Evolutionary conservation across 1,139 yeast species (phyloP), one percentile per base, ranked within the genome.

Genomic region (Pichia norvegensis): DNA sequence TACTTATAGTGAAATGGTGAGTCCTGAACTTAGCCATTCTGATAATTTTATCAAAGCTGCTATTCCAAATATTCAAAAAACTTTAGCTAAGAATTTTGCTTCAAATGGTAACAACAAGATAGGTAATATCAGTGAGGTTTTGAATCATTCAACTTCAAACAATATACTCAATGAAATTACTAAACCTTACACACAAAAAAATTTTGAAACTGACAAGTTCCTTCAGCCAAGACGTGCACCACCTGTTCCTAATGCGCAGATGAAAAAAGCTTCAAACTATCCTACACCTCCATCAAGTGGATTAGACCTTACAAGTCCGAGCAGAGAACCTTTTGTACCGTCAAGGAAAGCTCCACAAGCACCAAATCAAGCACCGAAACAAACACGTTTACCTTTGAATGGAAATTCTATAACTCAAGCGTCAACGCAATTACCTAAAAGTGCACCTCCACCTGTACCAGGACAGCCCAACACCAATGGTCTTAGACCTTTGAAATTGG

Each of bases 211-310:
- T 16, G 53, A 58, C 8, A 69, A 66, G 38, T 69, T 73, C 47
- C 61, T 70, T 4, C 79, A 81, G 10, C 68, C 67, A 9, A 69
- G 81, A 61, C 70, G 68, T 45, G 81, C 81, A 1, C 82, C 82
- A 1, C 73, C 78, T 19, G 79, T 79, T 8, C 81, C 81, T 17
- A 47, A 51, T 17, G 21, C 20, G n/a, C 35, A 40, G 17, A 23
- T 22, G 14, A n/a, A 25, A 8, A 40, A 20, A 14, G 16, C 33
- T 25, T 16, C 22, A 36, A 31, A 21, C 14, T n/a, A 14, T 14
- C n/a, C n/a, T 33, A 19, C 10, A 33, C n/a, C 21, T 33, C 13
- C 14, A 35, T 16, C 22, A 11, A 19, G 16, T 11, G 14, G 8
- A 3, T 13, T 20, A 11, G 20, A 20, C 6, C 4, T 8, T 19